phyloP scores from a whole-genome alignment of 352 stramenopile species.

The Pythium rishiriense region DNA sequence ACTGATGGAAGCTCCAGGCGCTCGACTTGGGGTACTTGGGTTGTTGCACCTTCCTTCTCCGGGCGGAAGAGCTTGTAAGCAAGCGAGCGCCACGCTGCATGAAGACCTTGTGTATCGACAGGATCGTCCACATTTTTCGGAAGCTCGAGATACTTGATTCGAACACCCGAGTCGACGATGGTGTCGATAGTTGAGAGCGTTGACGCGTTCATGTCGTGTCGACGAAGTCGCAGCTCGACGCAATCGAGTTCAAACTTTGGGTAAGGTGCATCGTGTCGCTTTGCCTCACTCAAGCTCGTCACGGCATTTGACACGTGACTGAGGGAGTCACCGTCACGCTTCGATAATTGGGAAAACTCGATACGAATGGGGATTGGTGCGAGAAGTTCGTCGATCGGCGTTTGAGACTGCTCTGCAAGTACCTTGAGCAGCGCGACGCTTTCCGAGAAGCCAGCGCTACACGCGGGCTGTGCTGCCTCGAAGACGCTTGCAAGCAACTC shows the following conservation, averaged over 20 bases:
- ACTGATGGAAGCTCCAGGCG: conserved; percentile 11
- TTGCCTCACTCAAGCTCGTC: neutral
- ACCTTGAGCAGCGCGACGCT: neutral
- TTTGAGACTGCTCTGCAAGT: neutral
- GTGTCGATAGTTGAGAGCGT: neutral
- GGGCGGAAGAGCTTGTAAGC: conserved; percentile 2
- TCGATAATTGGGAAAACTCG: conserved; percentile 8
- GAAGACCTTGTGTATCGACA: neutral
- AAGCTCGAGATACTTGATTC: conserved; percentile 8
- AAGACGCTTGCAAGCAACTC: neutral
- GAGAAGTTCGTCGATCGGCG: neutral
- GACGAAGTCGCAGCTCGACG: conserved; percentile 11
- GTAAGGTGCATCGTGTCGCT: neutral
- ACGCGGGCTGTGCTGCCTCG: neutral
- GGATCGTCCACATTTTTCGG: neutral
- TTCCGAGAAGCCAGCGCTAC: neutral
- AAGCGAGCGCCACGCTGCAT: neutral
- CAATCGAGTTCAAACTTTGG: neutral
- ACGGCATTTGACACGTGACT: neutral
- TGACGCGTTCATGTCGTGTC: conserved; percentile 1
- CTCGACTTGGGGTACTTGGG: neutral
- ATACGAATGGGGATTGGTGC: conserved; percentile 6
- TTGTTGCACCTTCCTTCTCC: neutral
- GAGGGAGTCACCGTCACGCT: neutral
- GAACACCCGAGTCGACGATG: neutral